Base-by-base conservation (phyloP, 768 basidiomycete species). In the Naganishia vishniacii region DNA sequence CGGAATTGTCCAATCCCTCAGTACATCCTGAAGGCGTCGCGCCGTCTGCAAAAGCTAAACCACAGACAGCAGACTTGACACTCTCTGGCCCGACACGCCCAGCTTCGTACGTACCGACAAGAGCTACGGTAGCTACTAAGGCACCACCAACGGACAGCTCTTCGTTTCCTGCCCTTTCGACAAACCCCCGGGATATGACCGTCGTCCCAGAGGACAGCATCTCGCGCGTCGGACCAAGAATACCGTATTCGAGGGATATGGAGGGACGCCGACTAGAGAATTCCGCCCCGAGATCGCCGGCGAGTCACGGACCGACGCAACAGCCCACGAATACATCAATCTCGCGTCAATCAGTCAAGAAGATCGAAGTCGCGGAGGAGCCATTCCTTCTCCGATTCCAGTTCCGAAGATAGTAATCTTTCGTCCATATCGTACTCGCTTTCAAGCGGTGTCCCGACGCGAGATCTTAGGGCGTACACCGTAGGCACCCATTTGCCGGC, bases 191-290 rank as follows among this genome's bases (percentile, higher is more conserved):
- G 34, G 53, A 56, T 9, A 40, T 40, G 34, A 56, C 53, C 20
- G 37, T 56, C 20, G 20, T 56, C 18, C 53, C 53, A 20, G 53
- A 56, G 16, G 53, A 56, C 31, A 56, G 53, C n/a, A 56, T 56
- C 42, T 44, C 42, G 7, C 11, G 13, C 42, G 34, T 23, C n/a
- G 23, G 5, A 12, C 6, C 3, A 26, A 15, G 12, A 41, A 26
- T 37, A 40, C 20, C 5, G 13, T 23, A 34, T 13, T 56, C 53
- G 34, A 40, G 20, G 18, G 15, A 13, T 13, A 40, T 4, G 31
- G 20, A 32, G 49, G 6, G 18, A 5, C 13, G 18, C 8, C 20
- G 29, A 20, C 29, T 46, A 9, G 20, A 29, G 34, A 37, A n/a
- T n/a, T n/a, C 15, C 7, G 34, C 7, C 34, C 7, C 7, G 34